Percentiles rank a stretch among this genome's conserved stretches.
phyloP scores from a whole-genome alignment of 2,329 filamentous ascomycete genomes.

The Xylaria hypoxylon region DNA sequence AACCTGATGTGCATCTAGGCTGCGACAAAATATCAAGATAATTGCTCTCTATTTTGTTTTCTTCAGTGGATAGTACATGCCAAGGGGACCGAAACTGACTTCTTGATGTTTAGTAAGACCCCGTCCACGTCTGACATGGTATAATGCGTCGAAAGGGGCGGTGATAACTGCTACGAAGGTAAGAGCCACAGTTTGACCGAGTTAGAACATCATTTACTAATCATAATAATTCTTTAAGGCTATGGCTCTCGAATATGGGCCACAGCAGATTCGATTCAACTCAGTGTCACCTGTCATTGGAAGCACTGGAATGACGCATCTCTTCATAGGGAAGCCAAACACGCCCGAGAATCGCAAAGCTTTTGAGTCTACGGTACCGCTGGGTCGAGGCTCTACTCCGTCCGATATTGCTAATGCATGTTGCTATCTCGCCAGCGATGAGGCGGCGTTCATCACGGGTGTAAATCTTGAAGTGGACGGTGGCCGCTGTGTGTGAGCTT shows the following conservation, averaged over 20 bases:
- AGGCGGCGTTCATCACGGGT: constrained; percentile 78
- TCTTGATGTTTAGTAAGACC: constrained; percentile 57
- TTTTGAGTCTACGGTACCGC: constrained; percentile 65
- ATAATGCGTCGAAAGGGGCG: constrained; percentile 76
- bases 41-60: background rate
- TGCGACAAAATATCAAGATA: background rate
- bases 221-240: constrained; percentile 39
- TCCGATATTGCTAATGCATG: constrained; percentile 78
- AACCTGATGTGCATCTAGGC: background rate
- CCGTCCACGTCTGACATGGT: constrained; percentile 74
- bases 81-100: background rate
- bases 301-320: constrained; percentile 69
- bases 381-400: constrained; percentile 67
- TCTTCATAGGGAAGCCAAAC: constrained; percentile 71
- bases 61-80: background rate
- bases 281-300: constrained; percentile 76
- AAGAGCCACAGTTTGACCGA: background rate
- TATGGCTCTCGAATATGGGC: constrained; percentile 78
- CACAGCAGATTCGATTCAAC: constrained; percentile 78
- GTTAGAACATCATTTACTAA: constrained; percentile 19
- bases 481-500: constrained; percentile 47
- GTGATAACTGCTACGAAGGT: constrained; percentile 68
- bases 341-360: constrained; percentile 70
- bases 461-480: constrained; percentile 71
- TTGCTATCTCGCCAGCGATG: constrained; percentile 77